Conservation (phyloP, 164 flowering plant species). For the Macadamia tetraphylla region DNA sequence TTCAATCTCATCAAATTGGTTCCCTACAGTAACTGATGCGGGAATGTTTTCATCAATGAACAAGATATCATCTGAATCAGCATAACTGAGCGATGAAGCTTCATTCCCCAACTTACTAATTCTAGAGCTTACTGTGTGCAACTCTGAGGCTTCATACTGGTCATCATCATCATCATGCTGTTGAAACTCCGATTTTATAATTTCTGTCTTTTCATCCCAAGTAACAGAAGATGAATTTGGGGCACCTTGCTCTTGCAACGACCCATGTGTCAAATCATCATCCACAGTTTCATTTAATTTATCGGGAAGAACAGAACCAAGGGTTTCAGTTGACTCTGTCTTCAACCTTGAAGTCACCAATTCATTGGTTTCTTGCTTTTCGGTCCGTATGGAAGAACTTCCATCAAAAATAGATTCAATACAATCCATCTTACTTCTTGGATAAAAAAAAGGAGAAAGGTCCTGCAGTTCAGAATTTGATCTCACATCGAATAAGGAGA, state of each 20-base stretch:
- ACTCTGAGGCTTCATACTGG: constrained; percentile 20
- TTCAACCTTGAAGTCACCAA: constrained; percentile 25
- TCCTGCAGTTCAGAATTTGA: constrained; percentile 39
- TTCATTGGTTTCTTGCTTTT: constrained; percentile 29
- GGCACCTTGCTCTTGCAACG: constrained; percentile 26
- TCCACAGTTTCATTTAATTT: constrained; percentile 20
- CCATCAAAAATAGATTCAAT: constrained; percentile 38
- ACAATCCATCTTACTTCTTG: constrained; percentile 36
- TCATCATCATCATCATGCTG: constrained; percentile 8
- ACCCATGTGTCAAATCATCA: constrained; percentile 16
- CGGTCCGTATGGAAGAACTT: constrained; percentile 28
- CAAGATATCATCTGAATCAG: constrained; percentile 20
- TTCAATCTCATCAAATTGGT: constrained; percentile 47
- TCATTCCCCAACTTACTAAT: constrained; percentile 17
- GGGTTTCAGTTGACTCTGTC: constrained; percentile 20
- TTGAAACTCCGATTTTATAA: constrained; percentile 35
- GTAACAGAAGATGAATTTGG: constrained; percentile 43
- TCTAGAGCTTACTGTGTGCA: constrained; percentile 17
- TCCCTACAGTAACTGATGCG: constrained; percentile 16
- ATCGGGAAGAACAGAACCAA: constrained; percentile 22
- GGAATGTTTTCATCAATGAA: constrained; percentile 20
- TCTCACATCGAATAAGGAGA: constrained; percentile 34
- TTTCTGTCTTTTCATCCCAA: constrained; percentile 81
- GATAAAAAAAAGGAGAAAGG: constrained; percentile 30
- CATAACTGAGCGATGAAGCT: constrained; percentile 13